phyloP scores from a whole-genome alignment of 169 alveolate genomes.

The Eimeria necatrix region DNA sequence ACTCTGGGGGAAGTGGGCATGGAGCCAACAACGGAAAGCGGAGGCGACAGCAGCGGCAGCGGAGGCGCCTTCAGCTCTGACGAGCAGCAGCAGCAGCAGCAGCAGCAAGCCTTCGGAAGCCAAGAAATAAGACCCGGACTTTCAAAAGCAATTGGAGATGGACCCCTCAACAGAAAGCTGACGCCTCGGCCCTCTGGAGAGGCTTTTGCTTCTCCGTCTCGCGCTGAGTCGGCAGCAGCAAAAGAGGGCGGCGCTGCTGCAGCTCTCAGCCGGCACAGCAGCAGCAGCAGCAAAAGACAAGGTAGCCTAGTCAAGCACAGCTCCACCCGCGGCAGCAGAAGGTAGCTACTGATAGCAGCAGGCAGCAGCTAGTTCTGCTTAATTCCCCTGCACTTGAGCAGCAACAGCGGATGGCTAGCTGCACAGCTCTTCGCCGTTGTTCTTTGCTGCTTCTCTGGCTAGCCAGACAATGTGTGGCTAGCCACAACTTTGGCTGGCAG shows the following conservation, averaged over 20 bases:
- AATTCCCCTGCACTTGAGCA: not conserved
- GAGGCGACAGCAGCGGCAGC: conserved; percentile 54
- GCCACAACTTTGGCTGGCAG: too few relatives aligned
- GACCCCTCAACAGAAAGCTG: conserved; percentile 40
- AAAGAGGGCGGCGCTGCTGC: not conserved
- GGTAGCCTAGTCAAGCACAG: conserved; percentile 24
- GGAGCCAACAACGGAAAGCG: not conserved
- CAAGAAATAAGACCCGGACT: not conserved
- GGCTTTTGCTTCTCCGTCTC: not conserved
- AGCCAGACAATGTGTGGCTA: not conserved
- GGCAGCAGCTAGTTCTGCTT: not conserved
- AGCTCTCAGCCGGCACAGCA: conserved; percentile 38
- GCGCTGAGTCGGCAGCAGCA: not conserved
- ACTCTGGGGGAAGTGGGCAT: conserved; percentile 45
- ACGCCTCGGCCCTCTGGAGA: conserved; percentile 48
- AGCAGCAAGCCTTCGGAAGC: not conserved
- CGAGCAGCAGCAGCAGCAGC: not conserved
- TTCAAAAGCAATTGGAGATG: conserved; percentile 48
- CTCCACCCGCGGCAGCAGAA: conserved; percentile 31
- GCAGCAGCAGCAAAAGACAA: conserved; percentile 11
- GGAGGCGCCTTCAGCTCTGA: conserved; percentile 5
- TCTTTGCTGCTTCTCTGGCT: not conserved
- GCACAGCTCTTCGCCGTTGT: not conserved
- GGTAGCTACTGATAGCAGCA: not conserved
- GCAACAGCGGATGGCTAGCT: not conserved